Conservation (phyloP, 352 stramenopile genomes). For the Phytopythium montanum region DNA sequence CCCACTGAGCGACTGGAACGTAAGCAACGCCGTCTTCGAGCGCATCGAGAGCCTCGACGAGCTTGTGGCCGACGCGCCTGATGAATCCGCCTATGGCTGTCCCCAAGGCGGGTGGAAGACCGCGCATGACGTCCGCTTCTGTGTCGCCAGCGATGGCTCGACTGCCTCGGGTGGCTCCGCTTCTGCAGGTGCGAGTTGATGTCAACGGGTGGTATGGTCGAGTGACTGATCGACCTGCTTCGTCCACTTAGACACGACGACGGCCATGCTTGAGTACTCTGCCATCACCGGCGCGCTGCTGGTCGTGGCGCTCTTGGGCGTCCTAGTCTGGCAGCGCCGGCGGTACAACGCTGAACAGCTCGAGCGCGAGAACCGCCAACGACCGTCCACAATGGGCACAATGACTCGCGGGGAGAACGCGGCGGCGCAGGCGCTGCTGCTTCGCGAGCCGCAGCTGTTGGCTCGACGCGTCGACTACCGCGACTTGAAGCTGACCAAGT, state of each 20-base stretch:
- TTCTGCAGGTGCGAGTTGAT: not conserved
- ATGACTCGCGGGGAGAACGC: not conserved
- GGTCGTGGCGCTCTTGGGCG: conserved; percentile 20
- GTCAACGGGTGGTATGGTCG: not conserved
- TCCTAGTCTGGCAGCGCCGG: conserved; percentile 19
- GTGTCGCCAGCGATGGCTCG: conserved; percentile 9
- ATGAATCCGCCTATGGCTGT: conserved; percentile 9
- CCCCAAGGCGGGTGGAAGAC: conserved; percentile 17
- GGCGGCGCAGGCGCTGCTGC: not conserved
- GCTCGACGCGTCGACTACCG: conserved; percentile 32
- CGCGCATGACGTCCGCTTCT: conserved; percentile 22
- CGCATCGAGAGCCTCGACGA: conserved; percentile 16
- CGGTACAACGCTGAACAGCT: conserved; percentile 3
- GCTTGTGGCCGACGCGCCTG: conserved; percentile 17
- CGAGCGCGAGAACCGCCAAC: not conserved
- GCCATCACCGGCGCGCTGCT: conserved; percentile 20
- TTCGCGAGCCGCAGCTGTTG: conserved; percentile 38
- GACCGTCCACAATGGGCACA: not conserved
- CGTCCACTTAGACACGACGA: not conserved
- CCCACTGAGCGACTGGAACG: conserved; percentile 21
- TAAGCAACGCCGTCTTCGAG: conserved; percentile 17
- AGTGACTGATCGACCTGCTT: not conserved
- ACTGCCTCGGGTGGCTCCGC: not conserved
- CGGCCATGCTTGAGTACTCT: conserved; percentile 16
- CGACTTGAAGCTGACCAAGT: conserved; percentile 32